These are phyloP conservation scores for Phytophthora fragariaefolia DNA, from an alignment of 352 stramenopile genomes.

Conservation along the genomic window DNA sequence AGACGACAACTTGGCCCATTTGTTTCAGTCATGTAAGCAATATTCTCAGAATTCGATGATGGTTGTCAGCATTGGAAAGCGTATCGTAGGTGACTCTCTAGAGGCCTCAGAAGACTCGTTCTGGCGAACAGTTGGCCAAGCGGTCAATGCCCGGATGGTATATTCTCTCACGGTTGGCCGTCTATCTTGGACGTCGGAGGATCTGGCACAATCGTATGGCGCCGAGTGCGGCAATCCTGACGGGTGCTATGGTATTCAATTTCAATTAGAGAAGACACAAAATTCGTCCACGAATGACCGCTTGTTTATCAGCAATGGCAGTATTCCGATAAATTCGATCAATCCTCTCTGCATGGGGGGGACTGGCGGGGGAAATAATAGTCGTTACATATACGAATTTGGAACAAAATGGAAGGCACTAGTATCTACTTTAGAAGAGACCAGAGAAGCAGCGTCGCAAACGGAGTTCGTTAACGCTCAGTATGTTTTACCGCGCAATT, in stretches of 20 bases:
- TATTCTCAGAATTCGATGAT: constrained; percentile 16
- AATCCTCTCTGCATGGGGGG: constrained; percentile 18
- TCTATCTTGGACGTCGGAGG: constrained; percentile 19
- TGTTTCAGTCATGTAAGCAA: constrained; percentile 10
- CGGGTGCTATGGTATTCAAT: constrained; percentile 8
- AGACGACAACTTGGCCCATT: background rate
- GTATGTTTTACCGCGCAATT: constrained; percentile 14
- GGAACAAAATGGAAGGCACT: constrained; percentile 10
- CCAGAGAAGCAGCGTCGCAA: constrained; percentile 2
- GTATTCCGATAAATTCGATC: constrained; percentile 6
- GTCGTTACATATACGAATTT: no score
- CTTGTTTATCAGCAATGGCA: constrained; percentile 4
- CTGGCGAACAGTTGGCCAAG: background rate
- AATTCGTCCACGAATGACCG: constrained; percentile 7
- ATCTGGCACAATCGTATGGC: constrained; percentile 7
- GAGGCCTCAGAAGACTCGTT: background rate
- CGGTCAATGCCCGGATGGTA: constrained; percentile 15
- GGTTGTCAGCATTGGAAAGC: constrained; percentile 18
- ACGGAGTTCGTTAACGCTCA: constrained; percentile 1
- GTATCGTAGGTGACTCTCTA: constrained; percentile 17
- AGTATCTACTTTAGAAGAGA: constrained; percentile 14
- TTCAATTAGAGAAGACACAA: constrained; percentile 1
- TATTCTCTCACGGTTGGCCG: constrained; percentile 33
- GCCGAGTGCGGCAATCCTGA: background rate
- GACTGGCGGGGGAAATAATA: no score